Evolutionary conservation across 169 alveolate species (phyloP).

Genomic region (Eimeria maxima): DNA sequence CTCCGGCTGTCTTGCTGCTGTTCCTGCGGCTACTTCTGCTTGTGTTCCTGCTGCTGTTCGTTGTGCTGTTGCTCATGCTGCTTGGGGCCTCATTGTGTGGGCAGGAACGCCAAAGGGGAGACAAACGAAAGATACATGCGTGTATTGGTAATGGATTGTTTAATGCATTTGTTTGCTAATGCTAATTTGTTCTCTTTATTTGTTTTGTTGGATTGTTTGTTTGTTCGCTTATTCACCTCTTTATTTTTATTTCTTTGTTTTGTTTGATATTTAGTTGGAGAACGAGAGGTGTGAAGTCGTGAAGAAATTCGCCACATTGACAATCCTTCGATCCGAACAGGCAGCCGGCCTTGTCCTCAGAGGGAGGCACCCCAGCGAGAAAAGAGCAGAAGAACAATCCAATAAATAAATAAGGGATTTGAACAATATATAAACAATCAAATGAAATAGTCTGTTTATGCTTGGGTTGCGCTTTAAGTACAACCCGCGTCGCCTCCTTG

Average conservation of each 20-base stretch:
- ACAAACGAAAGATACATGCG: too few species aligned
- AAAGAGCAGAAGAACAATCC: too few species aligned
- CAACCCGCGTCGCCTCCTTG: too few species aligned
- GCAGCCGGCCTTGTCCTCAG: constrained; percentile 64
- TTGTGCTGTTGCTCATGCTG: neutral
- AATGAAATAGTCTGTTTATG: too few species aligned
- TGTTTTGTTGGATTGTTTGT: too few species aligned
- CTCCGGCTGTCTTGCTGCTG: neutral
- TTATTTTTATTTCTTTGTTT: neutral
- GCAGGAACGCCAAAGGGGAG: too few species aligned
- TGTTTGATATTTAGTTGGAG: constrained; percentile 2
- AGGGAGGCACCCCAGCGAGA: neutral
- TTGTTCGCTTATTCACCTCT: neutral
- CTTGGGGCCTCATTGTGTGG: too few species aligned
- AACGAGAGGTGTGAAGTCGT: constrained; percentile 57
- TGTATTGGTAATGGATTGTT: neutral
- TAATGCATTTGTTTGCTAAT: too few species aligned
- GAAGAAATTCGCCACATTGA: constrained; percentile 53
- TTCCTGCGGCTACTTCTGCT: neutral
- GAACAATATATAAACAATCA: too few species aligned
- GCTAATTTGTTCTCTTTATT: too few species aligned
- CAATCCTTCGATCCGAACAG: constrained; percentile 73
- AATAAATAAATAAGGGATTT: too few species aligned
- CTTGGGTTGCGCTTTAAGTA: too few species aligned
- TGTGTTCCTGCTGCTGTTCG: neutral